Evolutionary conservation across 768 basidiomycete species (phyloP).

Genomic region (Neoboletus brunneissimus): DNA sequence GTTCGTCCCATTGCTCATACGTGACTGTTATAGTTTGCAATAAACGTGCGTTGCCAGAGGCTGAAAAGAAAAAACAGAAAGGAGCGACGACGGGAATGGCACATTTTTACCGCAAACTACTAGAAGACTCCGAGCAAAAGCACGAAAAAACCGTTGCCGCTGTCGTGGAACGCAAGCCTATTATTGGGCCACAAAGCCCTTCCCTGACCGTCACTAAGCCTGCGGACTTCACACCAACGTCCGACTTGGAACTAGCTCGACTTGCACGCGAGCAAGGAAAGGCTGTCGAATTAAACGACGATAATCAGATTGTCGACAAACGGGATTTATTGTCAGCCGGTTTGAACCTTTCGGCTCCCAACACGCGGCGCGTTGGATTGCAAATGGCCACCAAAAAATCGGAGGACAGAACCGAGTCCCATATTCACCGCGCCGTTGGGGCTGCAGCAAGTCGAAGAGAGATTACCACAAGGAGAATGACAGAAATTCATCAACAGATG

Average conservation of each 20-base stretch:
- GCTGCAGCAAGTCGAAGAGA: slow-evolving; percentile 76
- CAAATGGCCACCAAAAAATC: slow-evolving; percentile 30
- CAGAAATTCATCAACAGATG: slow-evolving; percentile 78
- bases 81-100: slow-evolving; percentile 73
- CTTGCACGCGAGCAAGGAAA: slow-evolving; percentile 73
- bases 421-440: slow-evolving; percentile 76
- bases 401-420: slow-evolving; percentile 32
- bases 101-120: slow-evolving; percentile 75
- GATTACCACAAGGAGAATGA: slow-evolving; percentile 78
- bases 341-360: slow-evolving; percentile 82
- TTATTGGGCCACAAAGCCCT: slow-evolving; percentile 62
- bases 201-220: slow-evolving; percentile 74
- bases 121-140: slow-evolving; percentile 75
- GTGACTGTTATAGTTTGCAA: not conserved
- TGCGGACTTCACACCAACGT: slow-evolving; percentile 54
- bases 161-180: slow-evolving; percentile 46
- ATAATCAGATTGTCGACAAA: slow-evolving; percentile 96
- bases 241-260: slow-evolving; percentile 73
- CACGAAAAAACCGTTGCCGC: slow-evolving; percentile 89
- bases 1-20: slow-evolving; percentile 40
- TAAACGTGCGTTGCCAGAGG: slow-evolving; percentile 33
- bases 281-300: slow-evolving; percentile 91
- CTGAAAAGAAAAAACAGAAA: slow-evolving; percentile 58
- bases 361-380: slow-evolving; percentile 68
- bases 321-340: slow-evolving; percentile 89